A percentile compares a stretch with the other conserved stretches of the same genome.
Conservation (phyloP, 2,329 filamentous ascomycete genomes). For the Exophiala xenobiotica region DNA sequence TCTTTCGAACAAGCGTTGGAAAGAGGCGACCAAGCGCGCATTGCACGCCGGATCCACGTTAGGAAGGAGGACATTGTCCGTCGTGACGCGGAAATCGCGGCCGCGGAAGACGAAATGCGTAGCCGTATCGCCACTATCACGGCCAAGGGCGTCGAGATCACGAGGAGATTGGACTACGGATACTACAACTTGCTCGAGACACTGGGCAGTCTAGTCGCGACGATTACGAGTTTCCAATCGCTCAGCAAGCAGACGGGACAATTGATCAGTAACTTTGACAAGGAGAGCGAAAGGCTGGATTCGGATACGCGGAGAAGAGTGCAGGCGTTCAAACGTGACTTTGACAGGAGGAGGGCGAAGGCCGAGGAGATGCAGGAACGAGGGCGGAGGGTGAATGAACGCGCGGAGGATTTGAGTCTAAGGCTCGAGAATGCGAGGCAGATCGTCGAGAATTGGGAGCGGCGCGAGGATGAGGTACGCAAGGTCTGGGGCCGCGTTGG, state of each 20-base stretch:
- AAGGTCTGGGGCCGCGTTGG: constrained; percentile 21
- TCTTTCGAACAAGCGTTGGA: constrained; percentile 20
- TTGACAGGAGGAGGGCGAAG: constrained; percentile 39
- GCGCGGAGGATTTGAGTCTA: constrained; percentile 38
- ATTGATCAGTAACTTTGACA: constrained; percentile 41
- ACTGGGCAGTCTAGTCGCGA: constrained; percentile 41
- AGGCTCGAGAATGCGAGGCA: constrained; percentile 41
- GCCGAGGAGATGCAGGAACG: constrained; percentile 40
- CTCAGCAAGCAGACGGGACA: constrained; percentile 39
- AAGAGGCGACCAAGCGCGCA: constrained; percentile 18
- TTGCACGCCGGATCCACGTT: constrained; percentile 22
- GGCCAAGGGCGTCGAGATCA: constrained; percentile 40
- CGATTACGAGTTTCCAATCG: constrained; percentile 43
- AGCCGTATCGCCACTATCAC: constrained; percentile 20
- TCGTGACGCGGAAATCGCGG: constrained; percentile 18
- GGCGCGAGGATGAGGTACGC: constrained; percentile 38
- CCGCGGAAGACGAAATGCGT: constrained; percentile 27
- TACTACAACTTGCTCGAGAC: constrained; percentile 51
- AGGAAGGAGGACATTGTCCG: constrained; percentile 16
- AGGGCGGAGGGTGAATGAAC: constrained; percentile 39
- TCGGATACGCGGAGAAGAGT: constrained; percentile 41
- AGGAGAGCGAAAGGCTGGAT: constrained; percentile 38
- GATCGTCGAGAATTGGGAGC: constrained; percentile 45
- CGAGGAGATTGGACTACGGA: constrained; percentile 47
- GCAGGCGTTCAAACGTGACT: constrained; percentile 37